These are phyloP conservation scores for Rhodotorula sp. DNA, from an alignment of 1,284 basidiomycete species.

Conservation along the genomic window DNA sequence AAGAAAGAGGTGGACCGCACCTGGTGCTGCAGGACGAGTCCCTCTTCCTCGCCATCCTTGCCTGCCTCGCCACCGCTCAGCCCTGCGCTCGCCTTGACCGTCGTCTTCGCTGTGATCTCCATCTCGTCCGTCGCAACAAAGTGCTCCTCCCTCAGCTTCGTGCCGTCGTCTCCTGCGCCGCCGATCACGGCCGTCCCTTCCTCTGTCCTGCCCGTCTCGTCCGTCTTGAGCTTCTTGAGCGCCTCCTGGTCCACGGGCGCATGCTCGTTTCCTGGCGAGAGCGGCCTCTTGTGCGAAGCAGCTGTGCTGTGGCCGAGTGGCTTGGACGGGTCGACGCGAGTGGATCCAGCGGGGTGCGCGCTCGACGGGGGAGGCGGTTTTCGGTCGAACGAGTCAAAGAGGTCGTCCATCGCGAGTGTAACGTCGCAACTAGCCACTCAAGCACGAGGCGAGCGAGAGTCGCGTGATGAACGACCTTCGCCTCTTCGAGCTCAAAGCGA, in stretches of 20 bases:
- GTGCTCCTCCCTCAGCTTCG: constrained; percentile 12
- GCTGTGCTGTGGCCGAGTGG: constrained; percentile 4
- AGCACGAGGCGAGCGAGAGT: not conserved
- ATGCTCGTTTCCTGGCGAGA: constrained; percentile 13
- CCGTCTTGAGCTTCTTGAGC: constrained; percentile 28
- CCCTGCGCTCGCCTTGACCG: constrained; percentile 23
- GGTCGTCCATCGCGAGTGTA: constrained; percentile 29
- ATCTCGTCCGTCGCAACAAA: constrained; percentile 42
- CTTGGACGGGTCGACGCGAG: constrained; percentile 3
- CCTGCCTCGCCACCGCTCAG: constrained; percentile 10
- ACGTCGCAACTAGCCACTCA: not conserved
- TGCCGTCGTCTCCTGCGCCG: not conserved
- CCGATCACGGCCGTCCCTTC: constrained; percentile 1
- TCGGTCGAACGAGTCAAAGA: constrained; percentile 28
- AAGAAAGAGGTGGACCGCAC: constrained; percentile 51
- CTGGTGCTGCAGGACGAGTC: constrained; percentile 60
- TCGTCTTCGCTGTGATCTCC: constrained; percentile 42
- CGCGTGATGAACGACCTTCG: not conserved
- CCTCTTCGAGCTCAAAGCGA: not conserved
- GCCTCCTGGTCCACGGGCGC: constrained; percentile 13
- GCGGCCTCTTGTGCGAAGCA: constrained; percentile 16
- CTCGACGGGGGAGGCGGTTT: constrained; percentile 18
- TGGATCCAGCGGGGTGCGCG: not conserved
- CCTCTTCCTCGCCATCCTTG: constrained; percentile 22
- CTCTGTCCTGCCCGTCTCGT: not conserved